phyloP scores from a whole-genome alignment of 2,329 filamentous ascomycete genomes.

The Trichophyton schoenleinii region DNA sequence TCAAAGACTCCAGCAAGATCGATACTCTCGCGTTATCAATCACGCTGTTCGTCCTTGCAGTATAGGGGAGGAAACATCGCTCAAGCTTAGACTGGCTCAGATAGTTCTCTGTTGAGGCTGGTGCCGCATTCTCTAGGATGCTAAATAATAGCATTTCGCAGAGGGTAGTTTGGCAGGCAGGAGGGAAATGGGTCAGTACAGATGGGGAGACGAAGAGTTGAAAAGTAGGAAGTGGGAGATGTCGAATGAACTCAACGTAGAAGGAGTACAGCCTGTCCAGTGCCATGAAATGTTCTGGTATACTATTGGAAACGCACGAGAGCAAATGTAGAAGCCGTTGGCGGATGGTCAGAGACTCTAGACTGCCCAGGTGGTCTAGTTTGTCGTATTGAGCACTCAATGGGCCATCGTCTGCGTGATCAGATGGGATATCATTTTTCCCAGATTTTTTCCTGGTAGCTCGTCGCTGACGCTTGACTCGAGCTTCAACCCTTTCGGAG shows the following conservation, averaged over 20 bases:
- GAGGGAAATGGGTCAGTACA: slow-evolving; percentile 30
- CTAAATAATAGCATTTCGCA: slow-evolving; percentile 41
- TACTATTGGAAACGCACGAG: slow-evolving; percentile 24
- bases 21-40: slow-evolving; percentile 64
- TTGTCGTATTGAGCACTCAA: slow-evolving; percentile 11
- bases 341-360: slow-evolving; percentile 31
- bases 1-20: slow-evolving; percentile 52
- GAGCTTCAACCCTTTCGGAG: slow-evolving; percentile 10
- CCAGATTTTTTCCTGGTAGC: slow-evolving; percentile 13
- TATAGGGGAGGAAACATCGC: slow-evolving; percentile 51
- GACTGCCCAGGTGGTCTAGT: slow-evolving; percentile 26
- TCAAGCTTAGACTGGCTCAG: slow-evolving; percentile 41
- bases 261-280: slow-evolving; percentile 32
- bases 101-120: slow-evolving; percentile 28
- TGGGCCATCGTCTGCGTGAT: slow-evolving; percentile 1
- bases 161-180: slow-evolving; percentile 37
- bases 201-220: slow-evolving; percentile 35
- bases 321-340: slow-evolving; percentile 35
- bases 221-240: slow-evolving; percentile 34
- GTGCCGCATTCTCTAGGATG: slow-evolving; percentile 35
- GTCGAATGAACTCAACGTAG: slow-evolving; percentile 37
- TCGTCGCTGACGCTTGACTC: slow-evolving; percentile 23
- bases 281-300: slow-evolving; percentile 26
- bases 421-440: background rate
- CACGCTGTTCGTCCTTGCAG: slow-evolving; percentile 48